Percentiles rank a stretch among this genome's conserved stretches.
These are phyloP conservation scores for Lipomyces japonicus DNA, from an alignment of 805 yeast genomes.

Conservation along the genomic window DNA sequence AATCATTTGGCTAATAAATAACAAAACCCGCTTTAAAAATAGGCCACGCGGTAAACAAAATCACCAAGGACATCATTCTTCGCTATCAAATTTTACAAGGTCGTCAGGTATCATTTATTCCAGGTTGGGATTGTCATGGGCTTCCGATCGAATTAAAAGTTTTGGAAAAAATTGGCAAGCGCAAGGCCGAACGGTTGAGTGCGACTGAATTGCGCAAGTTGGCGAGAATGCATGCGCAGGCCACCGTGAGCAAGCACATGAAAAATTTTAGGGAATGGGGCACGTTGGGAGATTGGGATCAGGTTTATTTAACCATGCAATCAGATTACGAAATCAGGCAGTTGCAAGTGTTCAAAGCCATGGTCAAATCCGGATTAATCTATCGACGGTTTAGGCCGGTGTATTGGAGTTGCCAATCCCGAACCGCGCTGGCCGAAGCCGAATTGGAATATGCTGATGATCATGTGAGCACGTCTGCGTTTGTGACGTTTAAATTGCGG, in stretches of 20 bases:
- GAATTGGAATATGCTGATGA: conserved; percentile 80
- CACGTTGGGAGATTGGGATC: conserved; percentile 77
- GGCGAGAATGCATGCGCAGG: conserved; percentile 66
- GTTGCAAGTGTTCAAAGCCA: conserved; percentile 59
- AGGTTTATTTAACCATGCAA: conserved; percentile 69
- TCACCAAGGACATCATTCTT: conserved; percentile 78
- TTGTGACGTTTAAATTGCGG: conserved; percentile 60
- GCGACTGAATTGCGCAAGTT: conserved; percentile 55
- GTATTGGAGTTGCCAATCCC: conserved; percentile 93
- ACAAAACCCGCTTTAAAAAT: neutral
- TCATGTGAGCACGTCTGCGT: conserved; percentile 66
- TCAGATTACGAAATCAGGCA: conserved; percentile 72
- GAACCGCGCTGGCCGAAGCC: conserved; percentile 94
- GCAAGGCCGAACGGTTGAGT: conserved; percentile 33
- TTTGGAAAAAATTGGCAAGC: conserved; percentile 41
- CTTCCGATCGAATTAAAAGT: conserved; percentile 93
- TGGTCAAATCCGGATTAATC: conserved; percentile 64
- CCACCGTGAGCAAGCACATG: conserved; percentile 61
- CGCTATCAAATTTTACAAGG: conserved; percentile 65
- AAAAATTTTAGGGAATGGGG: conserved; percentile 64
- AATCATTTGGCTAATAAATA: neutral
- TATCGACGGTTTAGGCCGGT: conserved; percentile 90
- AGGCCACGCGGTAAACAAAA: conserved; percentile 85
- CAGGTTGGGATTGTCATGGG: conserved; percentile 99
- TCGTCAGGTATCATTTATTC: conserved; percentile 63